Percentiles rank a stretch among this genome's conserved stretches.
Evolutionary conservation across 2,329 filamentous ascomycete genomes (phyloP).

Genomic region (Lecanicillium sp.): DNA sequence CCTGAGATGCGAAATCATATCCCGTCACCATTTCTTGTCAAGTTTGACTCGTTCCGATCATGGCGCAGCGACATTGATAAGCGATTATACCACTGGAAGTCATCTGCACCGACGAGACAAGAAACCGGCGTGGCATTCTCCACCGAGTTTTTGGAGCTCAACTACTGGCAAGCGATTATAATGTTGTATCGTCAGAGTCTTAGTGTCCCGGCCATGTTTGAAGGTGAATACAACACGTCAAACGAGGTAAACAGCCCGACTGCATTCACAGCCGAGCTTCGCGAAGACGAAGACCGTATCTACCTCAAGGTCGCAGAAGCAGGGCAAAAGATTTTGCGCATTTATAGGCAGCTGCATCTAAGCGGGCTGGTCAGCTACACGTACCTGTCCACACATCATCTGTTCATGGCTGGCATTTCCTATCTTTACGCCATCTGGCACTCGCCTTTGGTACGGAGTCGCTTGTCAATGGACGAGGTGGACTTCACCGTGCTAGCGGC

Average conservation of each 20-base stretch:
- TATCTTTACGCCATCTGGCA: conserved; percentile 98
- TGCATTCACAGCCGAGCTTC: conserved; percentile 56
- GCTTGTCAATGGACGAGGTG: conserved; percentile 89
- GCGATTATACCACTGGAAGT: conserved; percentile 80
- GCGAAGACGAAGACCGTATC: conserved; percentile 82
- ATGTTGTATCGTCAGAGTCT: conserved; percentile 92
- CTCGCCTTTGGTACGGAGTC: conserved; percentile 78
- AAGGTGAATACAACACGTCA: conserved; percentile 65
- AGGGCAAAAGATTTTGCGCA: conserved; percentile 82
- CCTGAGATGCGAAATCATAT: conserved; percentile 72
- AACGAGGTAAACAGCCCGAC: conserved; percentile 59
- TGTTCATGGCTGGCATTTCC: conserved; percentile 96
- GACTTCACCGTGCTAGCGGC: conserved; percentile 92
- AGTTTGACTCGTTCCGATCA: conserved; percentile 76
- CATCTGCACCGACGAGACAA: conserved; percentile 66
- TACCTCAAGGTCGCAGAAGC: conserved; percentile 94
- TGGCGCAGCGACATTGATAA: conserved; percentile 87
- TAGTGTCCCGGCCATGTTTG: conserved; percentile 77
- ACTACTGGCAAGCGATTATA: conserved; percentile 96
- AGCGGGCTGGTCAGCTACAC: conserved; percentile 92
- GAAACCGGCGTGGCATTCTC: conserved; percentile 87
- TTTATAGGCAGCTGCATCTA: conserved; percentile 85
- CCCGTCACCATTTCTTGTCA: conserved; percentile 76
- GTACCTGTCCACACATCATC: conserved; percentile 87
- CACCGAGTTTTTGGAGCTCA: conserved; percentile 83